A percentile compares a stretch with the other conserved stretches of the same genome.
phyloP scores from a whole-genome alignment of 2,329 filamentous ascomycete species.

The Aspergillus spinulosporus region DNA sequence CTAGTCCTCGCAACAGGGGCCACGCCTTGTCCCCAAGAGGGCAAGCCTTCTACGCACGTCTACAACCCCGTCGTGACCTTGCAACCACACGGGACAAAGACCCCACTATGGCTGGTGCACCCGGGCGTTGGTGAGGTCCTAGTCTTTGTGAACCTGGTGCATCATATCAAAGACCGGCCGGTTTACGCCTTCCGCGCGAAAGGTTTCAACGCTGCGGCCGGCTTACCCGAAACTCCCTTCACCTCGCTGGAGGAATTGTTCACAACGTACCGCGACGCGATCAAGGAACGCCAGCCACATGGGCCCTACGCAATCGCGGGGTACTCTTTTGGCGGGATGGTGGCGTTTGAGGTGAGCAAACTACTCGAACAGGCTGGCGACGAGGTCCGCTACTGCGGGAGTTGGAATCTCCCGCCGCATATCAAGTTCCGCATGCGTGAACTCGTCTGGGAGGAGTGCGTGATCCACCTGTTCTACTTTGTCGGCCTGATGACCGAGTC shows the following conservation, averaged over 20 bases:
- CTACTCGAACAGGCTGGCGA: constrained; percentile 41
- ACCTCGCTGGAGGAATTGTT: constrained; percentile 42
- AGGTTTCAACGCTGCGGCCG: constrained; percentile 22
- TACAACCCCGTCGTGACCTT: constrained; percentile 38
- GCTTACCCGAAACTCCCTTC: constrained; percentile 37
- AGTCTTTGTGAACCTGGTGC: constrained; percentile 38
- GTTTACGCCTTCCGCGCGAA: constrained; percentile 22
- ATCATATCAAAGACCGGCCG: constrained; percentile 17
- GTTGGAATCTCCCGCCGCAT: constrained; percentile 50
- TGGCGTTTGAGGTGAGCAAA: constrained; percentile 55
- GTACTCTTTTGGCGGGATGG: constrained; percentile 53
- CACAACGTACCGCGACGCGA: constrained; percentile 41
- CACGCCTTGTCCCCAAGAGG: too few relatives aligned
- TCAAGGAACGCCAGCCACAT: constrained; percentile 47
- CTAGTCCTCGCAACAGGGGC: too few relatives aligned
- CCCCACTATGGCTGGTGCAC: constrained; percentile 39
- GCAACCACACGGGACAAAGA: constrained; percentile 25
- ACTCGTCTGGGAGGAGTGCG: constrained; percentile 42
- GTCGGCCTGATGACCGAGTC: constrained; percentile 41
- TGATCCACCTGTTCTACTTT: constrained; percentile 47
- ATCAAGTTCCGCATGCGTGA: constrained; percentile 48
- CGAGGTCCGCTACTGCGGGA: constrained; percentile 46
- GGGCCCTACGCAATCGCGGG: constrained; percentile 57
- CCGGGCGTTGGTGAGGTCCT: constrained; percentile 44
- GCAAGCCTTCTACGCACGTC: neutral